Evolutionary conservation across 1,284 basidiomycete species (phyloP).

Genomic region (Ustilago trichophora): DNA sequence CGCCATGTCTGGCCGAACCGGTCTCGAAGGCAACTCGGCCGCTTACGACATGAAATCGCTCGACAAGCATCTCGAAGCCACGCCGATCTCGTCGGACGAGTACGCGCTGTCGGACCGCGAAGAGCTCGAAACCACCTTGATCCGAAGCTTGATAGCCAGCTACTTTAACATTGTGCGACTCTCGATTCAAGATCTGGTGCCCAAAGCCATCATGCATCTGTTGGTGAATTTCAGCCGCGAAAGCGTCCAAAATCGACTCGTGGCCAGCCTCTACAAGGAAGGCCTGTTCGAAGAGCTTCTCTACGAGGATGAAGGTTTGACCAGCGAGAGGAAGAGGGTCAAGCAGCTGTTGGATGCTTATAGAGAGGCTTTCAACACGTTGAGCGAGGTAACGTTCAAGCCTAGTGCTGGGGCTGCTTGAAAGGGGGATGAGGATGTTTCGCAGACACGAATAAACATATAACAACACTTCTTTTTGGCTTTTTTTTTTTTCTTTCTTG

Average conservation of each 20-base stretch:
- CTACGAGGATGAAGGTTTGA: conserved; percentile 94
- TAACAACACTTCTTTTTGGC: too few species aligned
- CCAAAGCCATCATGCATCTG: conserved; percentile 76
- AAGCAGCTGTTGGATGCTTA: conserved; percentile 96
- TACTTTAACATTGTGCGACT: conserved; percentile 97
- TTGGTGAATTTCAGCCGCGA: conserved; percentile 96
- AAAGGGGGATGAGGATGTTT: background rate
- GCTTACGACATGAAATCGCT: conserved; percentile 99
- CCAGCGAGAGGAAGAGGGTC: conserved; percentile 89
- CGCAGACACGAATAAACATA: background rate
- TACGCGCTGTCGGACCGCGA: conserved; percentile 78
- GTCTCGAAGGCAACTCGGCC: conserved; percentile 79
- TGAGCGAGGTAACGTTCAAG: conserved; percentile 57
- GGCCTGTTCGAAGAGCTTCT: conserved; percentile 84
- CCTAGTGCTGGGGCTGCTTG: conserved; percentile 19
- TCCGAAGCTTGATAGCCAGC: conserved; percentile 89
- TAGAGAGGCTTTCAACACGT: conserved; percentile 84
- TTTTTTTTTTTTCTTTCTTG: too few species aligned
- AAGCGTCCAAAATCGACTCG: conserved; percentile 93
- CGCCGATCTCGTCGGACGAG: conserved; percentile 72
- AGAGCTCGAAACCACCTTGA: conserved; percentile 94
- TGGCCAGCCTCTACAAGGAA: conserved; percentile 86
- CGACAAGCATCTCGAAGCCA: conserved; percentile 79
- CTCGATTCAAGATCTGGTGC: conserved; percentile 94
- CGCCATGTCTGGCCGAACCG: conserved; percentile 71